Percentiles rank a stretch among this genome's conserved stretches.
Evolutionary conservation across 2,329 filamentous ascomycete species (phyloP).

Genomic region (Botrytis aclada): DNA sequence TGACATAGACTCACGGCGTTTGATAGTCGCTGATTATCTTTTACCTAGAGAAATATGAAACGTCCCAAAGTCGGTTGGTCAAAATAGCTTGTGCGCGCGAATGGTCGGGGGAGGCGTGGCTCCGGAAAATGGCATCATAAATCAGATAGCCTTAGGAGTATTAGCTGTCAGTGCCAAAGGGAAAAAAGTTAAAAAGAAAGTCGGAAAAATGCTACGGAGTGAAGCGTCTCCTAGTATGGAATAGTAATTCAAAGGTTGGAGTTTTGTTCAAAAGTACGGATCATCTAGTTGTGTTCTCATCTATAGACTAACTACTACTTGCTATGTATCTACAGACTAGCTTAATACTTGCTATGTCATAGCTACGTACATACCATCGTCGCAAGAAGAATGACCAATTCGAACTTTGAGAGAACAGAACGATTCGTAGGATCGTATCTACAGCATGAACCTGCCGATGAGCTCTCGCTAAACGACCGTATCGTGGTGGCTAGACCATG

Average conservation of each 20-base stretch:
- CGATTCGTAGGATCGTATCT: not conserved
- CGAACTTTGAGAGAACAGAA: not conserved
- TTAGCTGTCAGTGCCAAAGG: slow-evolving; percentile 1
- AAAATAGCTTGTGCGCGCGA: not conserved
- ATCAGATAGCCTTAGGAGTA: not conserved
- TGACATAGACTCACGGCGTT: not conserved
- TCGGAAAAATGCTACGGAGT: not conserved
- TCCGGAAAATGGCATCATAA: slow-evolving; percentile 9
- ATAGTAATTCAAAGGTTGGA: not conserved
- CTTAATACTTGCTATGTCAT: not conserved
- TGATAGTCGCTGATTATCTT: slow-evolving; percentile 14
- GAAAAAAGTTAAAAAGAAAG: not conserved
- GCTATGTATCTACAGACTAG: not conserved
- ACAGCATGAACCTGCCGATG: not conserved
- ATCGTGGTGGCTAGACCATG: not conserved
- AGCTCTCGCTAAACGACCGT: slow-evolving; percentile 10
- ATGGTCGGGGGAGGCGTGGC: not conserved
- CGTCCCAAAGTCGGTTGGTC: slow-evolving; percentile 8
- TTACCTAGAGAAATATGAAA: slow-evolving; percentile 14
- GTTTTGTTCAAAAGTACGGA: not conserved
- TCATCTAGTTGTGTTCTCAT: not conserved
- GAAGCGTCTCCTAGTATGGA: not conserved
- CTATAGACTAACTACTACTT: not conserved
- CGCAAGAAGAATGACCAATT: not conserved
- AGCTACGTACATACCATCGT: not conserved